Evolutionary conservation across 2,329 filamentous ascomycete species (phyloP), one percentile per base, ranked within the genome.

Genomic region (Geosmithia morbida): DNA sequence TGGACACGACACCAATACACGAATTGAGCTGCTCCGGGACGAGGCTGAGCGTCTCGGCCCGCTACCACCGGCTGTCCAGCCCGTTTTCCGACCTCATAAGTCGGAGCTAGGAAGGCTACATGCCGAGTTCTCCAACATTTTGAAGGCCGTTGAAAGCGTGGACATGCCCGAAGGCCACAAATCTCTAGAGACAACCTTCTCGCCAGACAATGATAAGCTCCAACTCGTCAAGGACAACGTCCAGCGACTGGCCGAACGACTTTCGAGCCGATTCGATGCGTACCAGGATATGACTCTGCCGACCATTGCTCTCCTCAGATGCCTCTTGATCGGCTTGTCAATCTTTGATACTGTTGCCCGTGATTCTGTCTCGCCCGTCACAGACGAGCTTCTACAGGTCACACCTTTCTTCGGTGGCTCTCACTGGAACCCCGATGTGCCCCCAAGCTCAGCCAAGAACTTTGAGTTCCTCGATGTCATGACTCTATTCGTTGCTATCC

Each of bases 231-330:
- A 68, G 47, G 67, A 71, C 50, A 78, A 75, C 48, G 66, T 92
- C n/a, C 66, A 69, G 7, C 79, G 85, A 51, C 77, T 95, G 40
- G 77, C 85, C 45, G 68, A 74, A 47, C 77, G 89, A 43, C 72
- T 98, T 7, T 74, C 72, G 2, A 70, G 76, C 29, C 73, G 79
- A 37, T 94, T 88, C 58, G 75, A 80, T 40, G 79, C 80, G 14
- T 97, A 96, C 56, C 85, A 87, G 51, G 92, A 98, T 58, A 77
- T 97, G 54, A 85, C 84, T 0, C 71, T 77, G 43, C 89, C 87
- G 3, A 74, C 87, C 11, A 72, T 87, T 43, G 86, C 84, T 46
- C 84, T 96, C 52, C 69, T 97, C 42, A 79, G 84, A 49, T 86
- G 86, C 54, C 67, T 97, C 10, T 78, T 83, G 53, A 68, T 94